Conservation (phyloP, 2,329 filamentous ascomycete genomes). For the Epichloe baconii region DNA sequence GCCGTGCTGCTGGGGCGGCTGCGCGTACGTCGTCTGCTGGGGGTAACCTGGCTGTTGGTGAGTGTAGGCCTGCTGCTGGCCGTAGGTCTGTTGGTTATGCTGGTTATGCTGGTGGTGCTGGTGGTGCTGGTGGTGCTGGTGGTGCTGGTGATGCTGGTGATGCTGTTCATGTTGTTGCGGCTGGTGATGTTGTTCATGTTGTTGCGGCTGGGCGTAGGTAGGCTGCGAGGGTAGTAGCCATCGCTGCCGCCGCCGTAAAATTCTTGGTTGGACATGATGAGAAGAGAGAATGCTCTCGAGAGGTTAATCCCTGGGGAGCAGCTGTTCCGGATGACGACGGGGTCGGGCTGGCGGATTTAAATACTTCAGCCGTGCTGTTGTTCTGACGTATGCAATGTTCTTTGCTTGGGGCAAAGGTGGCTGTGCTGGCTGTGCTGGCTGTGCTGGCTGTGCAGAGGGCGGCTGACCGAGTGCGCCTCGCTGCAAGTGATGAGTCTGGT, state of each 20-base stretch:
- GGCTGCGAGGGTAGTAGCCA: constrained; percentile 11
- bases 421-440: no score
- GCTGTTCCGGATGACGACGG: no score
- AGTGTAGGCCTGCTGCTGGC: constrained; percentile 5
- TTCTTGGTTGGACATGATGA: constrained; percentile 26
- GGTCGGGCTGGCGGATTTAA: no score
- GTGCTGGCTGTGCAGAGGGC: no score
- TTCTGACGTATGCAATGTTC: no score
- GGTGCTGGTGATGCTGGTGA: constrained; percentile 11
- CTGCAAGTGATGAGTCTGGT: not conserved
- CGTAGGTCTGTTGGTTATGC: not conserved
- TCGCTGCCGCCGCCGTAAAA: constrained; percentile 20
- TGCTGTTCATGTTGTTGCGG: constrained; percentile 13
- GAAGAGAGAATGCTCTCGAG: no score
- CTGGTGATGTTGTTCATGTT: constrained; percentile 21
- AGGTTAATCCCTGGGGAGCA: not conserved
- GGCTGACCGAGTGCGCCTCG: no score
- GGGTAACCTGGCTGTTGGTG: constrained; percentile 3
- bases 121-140: constrained; percentile 5
- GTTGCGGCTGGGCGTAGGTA: constrained; percentile 9
- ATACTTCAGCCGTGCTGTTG: no score
- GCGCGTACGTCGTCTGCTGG: not conserved
- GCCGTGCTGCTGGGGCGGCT: not conserved
- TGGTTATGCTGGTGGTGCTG: constrained; percentile 13
- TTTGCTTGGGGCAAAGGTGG: no score